Conservation (phyloP, 2,329 filamentous ascomycete species). For the Fusarium euwallaceae region DNA sequence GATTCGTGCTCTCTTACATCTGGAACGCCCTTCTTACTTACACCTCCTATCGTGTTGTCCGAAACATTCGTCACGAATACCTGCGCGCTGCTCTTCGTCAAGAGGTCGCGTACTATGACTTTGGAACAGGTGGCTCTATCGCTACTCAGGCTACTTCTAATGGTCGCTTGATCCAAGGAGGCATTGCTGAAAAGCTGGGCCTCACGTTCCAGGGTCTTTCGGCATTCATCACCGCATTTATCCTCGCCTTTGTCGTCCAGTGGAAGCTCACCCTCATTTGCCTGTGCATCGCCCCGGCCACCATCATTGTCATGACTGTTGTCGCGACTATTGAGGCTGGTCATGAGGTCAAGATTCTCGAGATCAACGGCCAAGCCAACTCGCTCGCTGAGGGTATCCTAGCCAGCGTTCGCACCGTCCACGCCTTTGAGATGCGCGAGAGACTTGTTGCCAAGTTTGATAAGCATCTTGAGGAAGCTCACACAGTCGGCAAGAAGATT, state of each 20-base stretch:
- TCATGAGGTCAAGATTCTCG: constrained; percentile 51
- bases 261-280: constrained; percentile 61
- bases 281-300: constrained; percentile 50
- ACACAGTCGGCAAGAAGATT: constrained; percentile 54
- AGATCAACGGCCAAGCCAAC: constrained; percentile 52
- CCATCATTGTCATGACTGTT: constrained; percentile 50
- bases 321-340: constrained; percentile 50
- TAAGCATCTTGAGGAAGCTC: constrained; percentile 53
- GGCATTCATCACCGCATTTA: constrained; percentile 55
- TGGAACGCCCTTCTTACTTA: constrained; percentile 61
- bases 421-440: constrained; percentile 58
- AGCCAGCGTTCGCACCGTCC: constrained; percentile 55
- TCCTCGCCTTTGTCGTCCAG: constrained; percentile 56
- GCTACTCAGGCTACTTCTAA: constrained; percentile 56
- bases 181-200: constrained; percentile 57
- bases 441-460: constrained; percentile 57
- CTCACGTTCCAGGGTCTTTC: constrained; percentile 55
- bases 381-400: constrained; percentile 55
- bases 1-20: constrained; percentile 64
- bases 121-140: constrained; percentile 56
- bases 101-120: constrained; percentile 64
- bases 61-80: constrained; percentile 62
- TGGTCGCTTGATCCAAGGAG: constrained; percentile 57
- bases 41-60: constrained; percentile 64
- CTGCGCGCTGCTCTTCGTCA: constrained; percentile 64